Evolutionary conservation across 176 grass and related monocot genomes (phyloP).

Genomic region (Puccinellia tenuiflora): DNA sequence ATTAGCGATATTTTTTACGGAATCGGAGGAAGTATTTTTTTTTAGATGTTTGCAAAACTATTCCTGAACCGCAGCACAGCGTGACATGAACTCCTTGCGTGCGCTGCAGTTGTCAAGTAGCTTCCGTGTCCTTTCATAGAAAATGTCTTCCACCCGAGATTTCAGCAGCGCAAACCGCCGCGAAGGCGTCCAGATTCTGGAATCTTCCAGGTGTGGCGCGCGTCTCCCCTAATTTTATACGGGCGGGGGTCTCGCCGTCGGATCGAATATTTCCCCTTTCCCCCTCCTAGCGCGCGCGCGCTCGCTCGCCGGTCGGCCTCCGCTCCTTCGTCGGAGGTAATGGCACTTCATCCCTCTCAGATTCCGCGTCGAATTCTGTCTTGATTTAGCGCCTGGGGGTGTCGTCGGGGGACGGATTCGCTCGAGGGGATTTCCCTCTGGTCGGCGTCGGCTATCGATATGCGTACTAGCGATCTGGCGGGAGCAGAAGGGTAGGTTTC

Average conservation of each 20-base stretch:
- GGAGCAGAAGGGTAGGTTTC: neutral
- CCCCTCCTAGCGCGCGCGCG: neutral
- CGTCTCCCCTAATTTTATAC: conserved; percentile 3
- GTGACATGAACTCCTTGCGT: neutral
- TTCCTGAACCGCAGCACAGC: neutral
- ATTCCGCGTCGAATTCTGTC: neutral
- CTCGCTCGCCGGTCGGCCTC: neutral
- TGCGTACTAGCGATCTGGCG: neutral
- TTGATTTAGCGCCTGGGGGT: neutral
- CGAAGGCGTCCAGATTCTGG: conserved; percentile 15
- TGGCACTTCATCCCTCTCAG: neutral
- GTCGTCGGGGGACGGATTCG: neutral
- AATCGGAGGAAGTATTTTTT: no score
- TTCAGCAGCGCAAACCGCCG: neutral
- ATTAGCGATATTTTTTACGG: no score
- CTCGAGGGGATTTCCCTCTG: neutral
- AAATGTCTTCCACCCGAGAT: neutral
- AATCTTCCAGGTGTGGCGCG: conserved; percentile 24
- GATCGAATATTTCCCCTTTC: neutral
- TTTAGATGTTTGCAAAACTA: no score
- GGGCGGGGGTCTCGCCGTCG: neutral
- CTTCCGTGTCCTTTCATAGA: neutral
- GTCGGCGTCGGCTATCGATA: neutral
- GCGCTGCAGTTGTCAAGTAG: neutral
- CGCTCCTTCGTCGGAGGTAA: conserved; percentile 19